Percentiles rank a stretch among this genome's conserved stretches.
These are phyloP conservation scores for Thraustochytrium sp. DNA, from an alignment of 352 stramenopile genomes.

Conservation along the genomic window DNA sequence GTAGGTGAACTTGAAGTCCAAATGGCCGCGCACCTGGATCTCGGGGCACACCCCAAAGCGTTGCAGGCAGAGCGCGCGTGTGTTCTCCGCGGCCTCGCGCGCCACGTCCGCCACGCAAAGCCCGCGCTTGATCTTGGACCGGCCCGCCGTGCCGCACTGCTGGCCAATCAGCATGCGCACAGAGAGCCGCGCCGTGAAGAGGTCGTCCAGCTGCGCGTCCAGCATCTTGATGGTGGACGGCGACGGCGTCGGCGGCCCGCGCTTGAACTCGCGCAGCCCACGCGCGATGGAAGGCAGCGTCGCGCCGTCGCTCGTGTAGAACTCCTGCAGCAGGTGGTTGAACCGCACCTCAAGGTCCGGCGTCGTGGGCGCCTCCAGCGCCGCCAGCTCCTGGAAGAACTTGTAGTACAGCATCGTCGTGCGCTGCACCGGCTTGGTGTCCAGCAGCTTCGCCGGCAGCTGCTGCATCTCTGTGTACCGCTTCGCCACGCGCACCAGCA, in stretches of 20 bases:
- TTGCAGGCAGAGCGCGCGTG: conserved; percentile 94
- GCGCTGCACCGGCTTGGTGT: conserved; percentile 60
- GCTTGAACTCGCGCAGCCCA: conserved; percentile 92
- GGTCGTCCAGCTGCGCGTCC: conserved; percentile 81
- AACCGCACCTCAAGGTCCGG: conserved; percentile 81
- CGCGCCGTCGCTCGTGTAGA: conserved; percentile 90
- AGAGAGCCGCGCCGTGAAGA: conserved; percentile 98
- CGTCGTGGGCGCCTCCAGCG: conserved; percentile 64
- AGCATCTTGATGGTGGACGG: conserved; percentile 51
- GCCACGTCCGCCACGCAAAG: conserved; percentile 85
- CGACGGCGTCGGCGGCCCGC: conserved; percentile 61
- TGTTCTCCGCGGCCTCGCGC: conserved; percentile 91
- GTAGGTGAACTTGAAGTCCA: conserved; percentile 98
- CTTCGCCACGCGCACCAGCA: conserved; percentile 95
- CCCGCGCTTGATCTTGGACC: conserved; percentile 61
- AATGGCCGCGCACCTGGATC: conserved; percentile 92
- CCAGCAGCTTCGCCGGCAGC: conserved; percentile 81
- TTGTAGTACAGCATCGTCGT: conserved; percentile 79
- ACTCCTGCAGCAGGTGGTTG: conserved; percentile 83
- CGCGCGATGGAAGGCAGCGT: conserved; percentile 98
- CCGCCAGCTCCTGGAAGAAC: conserved; percentile 89
- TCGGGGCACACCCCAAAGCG: conserved; percentile 98
- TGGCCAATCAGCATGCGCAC: conserved; percentile 98
- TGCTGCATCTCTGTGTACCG: conserved; percentile 87
- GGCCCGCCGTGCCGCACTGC: conserved; percentile 19